Percentiles rank a stretch among this genome's conserved stretches.
phyloP scores from a whole-genome alignment of 148 eudicot genomes.

The Rhododendron simsii region DNA sequence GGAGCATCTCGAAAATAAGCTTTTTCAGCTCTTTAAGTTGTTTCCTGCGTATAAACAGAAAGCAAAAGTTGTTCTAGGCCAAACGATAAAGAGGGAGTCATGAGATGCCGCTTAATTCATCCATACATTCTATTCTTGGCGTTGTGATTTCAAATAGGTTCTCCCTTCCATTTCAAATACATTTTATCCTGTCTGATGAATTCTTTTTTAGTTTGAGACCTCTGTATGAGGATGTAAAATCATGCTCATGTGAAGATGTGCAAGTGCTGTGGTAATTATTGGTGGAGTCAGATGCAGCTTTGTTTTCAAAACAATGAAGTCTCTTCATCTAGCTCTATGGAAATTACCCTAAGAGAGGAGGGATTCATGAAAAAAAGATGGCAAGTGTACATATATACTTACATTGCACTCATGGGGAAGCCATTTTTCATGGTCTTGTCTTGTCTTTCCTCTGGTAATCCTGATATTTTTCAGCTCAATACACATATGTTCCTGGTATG shows the following conservation, averaged over 20 bases:
- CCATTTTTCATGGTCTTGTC: not conserved
- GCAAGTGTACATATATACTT: not conserved
- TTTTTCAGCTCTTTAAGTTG: not conserved
- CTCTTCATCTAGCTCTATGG: not conserved
- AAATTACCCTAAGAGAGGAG: not conserved
- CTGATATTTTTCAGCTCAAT: no score
- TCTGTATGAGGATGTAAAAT: conserved; percentile 62
- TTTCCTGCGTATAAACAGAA: not conserved
- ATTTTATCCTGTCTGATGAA: no score
- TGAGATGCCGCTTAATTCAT: no score
- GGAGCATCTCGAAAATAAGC: not conserved
- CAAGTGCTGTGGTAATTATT: conserved; percentile 60
- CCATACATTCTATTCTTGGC: no score
- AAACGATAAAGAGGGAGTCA: no score
- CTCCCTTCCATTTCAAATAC: no score
- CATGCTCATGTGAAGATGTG: conserved; percentile 62
- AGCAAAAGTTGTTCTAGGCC: not conserved
- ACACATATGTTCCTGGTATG: no score
- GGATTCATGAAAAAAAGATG: not conserved
- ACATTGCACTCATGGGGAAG: not conserved
- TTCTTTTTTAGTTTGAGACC: conserved; percentile 18
- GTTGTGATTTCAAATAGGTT: no score
- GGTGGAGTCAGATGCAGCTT: conserved; percentile 26
- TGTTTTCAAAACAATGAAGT: not conserved
- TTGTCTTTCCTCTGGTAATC: not conserved